Evolutionary conservation across 140 eudicot species (phyloP).

Genomic region (Erigeron philadelphicus): DNA sequence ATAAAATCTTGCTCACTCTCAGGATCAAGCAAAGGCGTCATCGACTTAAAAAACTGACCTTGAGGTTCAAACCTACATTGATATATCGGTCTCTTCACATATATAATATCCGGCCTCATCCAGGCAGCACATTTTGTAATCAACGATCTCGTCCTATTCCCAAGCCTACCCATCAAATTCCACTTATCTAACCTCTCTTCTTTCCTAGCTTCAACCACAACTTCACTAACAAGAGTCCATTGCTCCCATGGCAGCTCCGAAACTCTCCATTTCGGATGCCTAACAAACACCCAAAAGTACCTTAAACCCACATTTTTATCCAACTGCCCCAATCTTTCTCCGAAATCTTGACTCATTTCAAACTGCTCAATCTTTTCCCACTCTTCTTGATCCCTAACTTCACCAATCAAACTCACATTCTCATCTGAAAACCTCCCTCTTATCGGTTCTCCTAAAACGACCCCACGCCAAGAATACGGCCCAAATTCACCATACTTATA

Average conservation of each 20-base stretch:
- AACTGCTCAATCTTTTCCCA: constrained; percentile 84
- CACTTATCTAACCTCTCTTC: constrained; percentile 88
- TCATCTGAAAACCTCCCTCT: constrained; percentile 74
- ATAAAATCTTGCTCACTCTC: constrained; percentile 57
- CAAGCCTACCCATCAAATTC: constrained; percentile 92
- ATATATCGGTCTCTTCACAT: constrained; percentile 77
- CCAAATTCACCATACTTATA: constrained; percentile 91
- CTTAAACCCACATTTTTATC: constrained; percentile 44
- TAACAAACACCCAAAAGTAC: constrained; percentile 86
- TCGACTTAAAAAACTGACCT: constrained; percentile 56
- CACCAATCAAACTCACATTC: constrained; percentile 62
- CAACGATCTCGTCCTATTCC: constrained; percentile 55
- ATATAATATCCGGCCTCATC: constrained; percentile 88
- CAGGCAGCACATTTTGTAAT: constrained; percentile 90
- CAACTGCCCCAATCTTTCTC: constrained; percentile 45
- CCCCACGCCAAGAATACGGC: constrained; percentile 97
- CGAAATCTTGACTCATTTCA: constrained; percentile 71
- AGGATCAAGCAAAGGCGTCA: constrained; percentile 78
- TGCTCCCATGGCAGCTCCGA: constrained; percentile 87
- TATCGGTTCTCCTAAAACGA: constrained; percentile 85
- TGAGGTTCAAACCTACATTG: constrained; percentile 93
- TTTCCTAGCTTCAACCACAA: constrained; percentile 75
- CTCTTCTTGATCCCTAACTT: constrained; percentile 84
- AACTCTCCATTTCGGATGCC: constrained; percentile 86
- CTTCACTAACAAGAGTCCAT: constrained; percentile 88